Percentiles rank a stretch among this genome's conserved stretches.
Conservation (phyloP, 805 yeast genomes). For the Danielia reshetovae region DNA sequence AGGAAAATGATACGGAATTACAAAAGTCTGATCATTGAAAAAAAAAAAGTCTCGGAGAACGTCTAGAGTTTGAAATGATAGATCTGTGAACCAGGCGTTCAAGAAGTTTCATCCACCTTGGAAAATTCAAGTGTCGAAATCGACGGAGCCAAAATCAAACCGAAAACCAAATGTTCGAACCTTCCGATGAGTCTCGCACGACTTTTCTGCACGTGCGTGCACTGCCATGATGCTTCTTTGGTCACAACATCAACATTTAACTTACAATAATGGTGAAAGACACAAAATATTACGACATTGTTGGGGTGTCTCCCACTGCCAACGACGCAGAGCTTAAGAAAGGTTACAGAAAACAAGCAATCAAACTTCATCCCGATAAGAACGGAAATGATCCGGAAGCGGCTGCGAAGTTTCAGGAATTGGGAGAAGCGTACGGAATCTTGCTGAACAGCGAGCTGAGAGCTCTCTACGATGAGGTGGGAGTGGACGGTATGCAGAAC, state of each 20-base stretch:
- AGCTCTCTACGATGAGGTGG: constrained; percentile 74
- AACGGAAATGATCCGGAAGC: constrained; percentile 94
- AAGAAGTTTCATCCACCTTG: no score
- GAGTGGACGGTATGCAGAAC: constrained; percentile 57
- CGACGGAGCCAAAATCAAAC: no score
- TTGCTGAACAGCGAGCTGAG: constrained; percentile 70
- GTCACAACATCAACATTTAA: neutral
- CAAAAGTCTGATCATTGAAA: no score
- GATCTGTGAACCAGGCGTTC: no score
- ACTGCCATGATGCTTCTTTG: no score
- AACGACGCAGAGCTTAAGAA: constrained; percentile 81
- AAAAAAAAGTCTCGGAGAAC: no score
- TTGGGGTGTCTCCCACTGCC: constrained; percentile 68
- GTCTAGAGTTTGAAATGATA: no score
- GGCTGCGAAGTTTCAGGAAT: constrained; percentile 76
- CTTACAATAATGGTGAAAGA: constrained; percentile 66
- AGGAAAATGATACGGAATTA: no score
- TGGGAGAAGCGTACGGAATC: constrained; percentile 68
- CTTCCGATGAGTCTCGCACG: no score
- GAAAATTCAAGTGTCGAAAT: no score
- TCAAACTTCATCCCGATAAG: constrained; percentile 66
- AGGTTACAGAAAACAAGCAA: constrained; percentile 51
- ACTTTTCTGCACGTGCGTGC: no score
- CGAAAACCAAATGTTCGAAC: no score
- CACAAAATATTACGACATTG: constrained; percentile 78